These are phyloP conservation scores for Endocalyx cinctus DNA, from an alignment of 2,329 filamentous ascomycete species.

Conservation along the genomic window DNA sequence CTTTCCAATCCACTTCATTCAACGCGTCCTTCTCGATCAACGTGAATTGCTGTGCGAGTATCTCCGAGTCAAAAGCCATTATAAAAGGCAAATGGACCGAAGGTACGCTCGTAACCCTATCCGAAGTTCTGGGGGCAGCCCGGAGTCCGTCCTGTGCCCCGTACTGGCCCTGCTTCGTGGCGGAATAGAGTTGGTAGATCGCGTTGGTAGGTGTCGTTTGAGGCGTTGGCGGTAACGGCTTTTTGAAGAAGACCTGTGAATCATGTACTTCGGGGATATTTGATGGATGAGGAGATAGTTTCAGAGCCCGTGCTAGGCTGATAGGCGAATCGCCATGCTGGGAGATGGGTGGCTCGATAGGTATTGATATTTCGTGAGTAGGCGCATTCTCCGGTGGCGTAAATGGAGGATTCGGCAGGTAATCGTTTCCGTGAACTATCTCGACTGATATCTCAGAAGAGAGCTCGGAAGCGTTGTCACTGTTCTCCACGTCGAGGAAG, in stretches of 20 bases:
- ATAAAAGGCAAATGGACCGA: conserved; percentile 72
- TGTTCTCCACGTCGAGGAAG: conserved; percentile 32
- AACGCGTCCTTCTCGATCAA: conserved; percentile 82
- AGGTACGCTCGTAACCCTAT: conserved; percentile 31
- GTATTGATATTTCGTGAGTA: conserved; percentile 13
- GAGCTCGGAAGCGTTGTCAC: conserved; percentile 51
- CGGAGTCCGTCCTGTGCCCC: conserved; percentile 32
- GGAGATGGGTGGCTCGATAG: conserved; percentile 29
- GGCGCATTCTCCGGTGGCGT: conserved; percentile 17
- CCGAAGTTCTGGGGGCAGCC: conserved; percentile 27
- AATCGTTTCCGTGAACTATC: conserved; percentile 32
- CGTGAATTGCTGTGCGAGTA: conserved; percentile 77
- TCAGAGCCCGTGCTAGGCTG: conserved; percentile 43
- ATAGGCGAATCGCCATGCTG: conserved; percentile 47
- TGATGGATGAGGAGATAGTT: conserved; percentile 34
- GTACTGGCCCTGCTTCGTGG: conserved; percentile 26
- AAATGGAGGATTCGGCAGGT: conserved; percentile 24
- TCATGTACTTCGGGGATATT: conserved; percentile 35
- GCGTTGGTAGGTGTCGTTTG: conserved; percentile 42
- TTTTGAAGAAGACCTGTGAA: conserved; percentile 37
- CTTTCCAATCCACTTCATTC: conserved; percentile 84
- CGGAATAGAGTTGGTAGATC: conserved; percentile 29
- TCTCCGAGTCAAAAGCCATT: conserved; percentile 72
- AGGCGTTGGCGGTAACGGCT: conserved; percentile 46
- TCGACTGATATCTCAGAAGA: conserved; percentile 60